A percentile compares a stretch with the other conserved stretches of the same genome.
Conservation (phyloP, 441 rosid genomes). For the Aquilaria agallochum region DNA sequence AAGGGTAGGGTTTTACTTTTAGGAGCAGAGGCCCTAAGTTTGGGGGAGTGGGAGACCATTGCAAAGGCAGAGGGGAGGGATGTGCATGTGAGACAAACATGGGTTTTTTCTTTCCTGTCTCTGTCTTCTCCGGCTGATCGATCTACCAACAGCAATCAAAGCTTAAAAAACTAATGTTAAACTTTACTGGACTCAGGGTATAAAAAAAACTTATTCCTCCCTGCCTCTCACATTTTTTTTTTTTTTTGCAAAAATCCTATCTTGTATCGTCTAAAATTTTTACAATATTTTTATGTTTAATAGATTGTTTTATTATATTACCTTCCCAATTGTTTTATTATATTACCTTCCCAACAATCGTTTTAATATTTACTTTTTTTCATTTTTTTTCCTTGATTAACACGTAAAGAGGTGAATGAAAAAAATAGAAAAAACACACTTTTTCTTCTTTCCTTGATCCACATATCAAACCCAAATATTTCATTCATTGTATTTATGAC, state of each 20-base stretch:
- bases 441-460: no score
- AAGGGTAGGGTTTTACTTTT: slow-evolving; percentile 12
- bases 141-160: neutral
- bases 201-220: slow-evolving; percentile 7
- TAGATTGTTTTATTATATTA: no score
- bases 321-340: no score
- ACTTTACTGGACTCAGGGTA: slow-evolving; percentile 15
- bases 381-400: no score
- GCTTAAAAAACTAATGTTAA: slow-evolving; percentile 12
- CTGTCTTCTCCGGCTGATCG: slow-evolving; percentile 16
- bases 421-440: no score
- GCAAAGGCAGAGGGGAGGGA: slow-evolving; percentile 23
- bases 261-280: no score
- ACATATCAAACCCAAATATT: no score
- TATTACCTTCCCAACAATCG: no score
- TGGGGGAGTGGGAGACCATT: slow-evolving; percentile 19
- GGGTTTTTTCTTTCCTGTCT: slow-evolving; percentile 30
- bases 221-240: neutral
- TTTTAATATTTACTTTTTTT: no score
- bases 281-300: no score
- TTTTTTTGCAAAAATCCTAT: neutral
- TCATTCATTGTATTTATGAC: no score
- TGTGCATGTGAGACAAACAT: slow-evolving; percentile 37
- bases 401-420: no score
- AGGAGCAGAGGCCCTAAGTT: slow-evolving; percentile 1